Base-by-base conservation (phyloP, 2,329 filamentous ascomycete genomes). In the Neopestalotiopsis sp. region DNA sequence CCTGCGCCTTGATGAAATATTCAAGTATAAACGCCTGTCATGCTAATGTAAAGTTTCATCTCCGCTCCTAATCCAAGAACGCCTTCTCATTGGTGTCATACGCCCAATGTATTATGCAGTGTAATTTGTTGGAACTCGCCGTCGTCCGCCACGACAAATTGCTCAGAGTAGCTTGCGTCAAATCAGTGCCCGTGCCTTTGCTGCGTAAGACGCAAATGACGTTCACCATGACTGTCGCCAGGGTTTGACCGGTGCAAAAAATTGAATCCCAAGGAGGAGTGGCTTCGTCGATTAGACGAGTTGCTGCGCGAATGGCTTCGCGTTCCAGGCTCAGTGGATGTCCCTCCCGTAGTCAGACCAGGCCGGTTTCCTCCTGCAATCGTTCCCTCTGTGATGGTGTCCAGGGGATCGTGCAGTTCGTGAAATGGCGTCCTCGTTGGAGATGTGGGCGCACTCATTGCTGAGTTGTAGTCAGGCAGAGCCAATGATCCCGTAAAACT, bases 401-500 rank as follows among this genome's bases (percentile, higher is more conserved):
- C 69, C 68, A 78, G 71, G 4, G 78, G 76, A 65, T 79, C 76
- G 14, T 68, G 68, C 9, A 70, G 28, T 64, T 79, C 76, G 17
- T 68, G 68, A 12, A 69, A 24, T n/a, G 72, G 80, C 4, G 73
- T 75, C 24, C 79, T 79, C 1, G 82, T 82, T 1, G 86, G 84
- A 13, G 86, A 85, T 24, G 78, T 77, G 5, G 89, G 88, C 34
- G 84, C 84, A 73, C 85, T 88, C 58, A 87, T 81, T 0, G 88
- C 90, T 2, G 90, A 87, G 68, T 86, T 81, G 76, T 94, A 94
- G 76, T 92, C 89, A 0, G 92, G 92, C 5, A 93, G 84, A 13
- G 79, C 79, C 5, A 82, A 78, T 40, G 84, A 84, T 28, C 85
- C 84, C 6, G 84, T 79, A 58, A 83, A 84, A 63, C 82, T 85